These are phyloP conservation scores for Durio zibethinus DNA, from an alignment of 345 rosid species.

Conservation along the genomic window DNA sequence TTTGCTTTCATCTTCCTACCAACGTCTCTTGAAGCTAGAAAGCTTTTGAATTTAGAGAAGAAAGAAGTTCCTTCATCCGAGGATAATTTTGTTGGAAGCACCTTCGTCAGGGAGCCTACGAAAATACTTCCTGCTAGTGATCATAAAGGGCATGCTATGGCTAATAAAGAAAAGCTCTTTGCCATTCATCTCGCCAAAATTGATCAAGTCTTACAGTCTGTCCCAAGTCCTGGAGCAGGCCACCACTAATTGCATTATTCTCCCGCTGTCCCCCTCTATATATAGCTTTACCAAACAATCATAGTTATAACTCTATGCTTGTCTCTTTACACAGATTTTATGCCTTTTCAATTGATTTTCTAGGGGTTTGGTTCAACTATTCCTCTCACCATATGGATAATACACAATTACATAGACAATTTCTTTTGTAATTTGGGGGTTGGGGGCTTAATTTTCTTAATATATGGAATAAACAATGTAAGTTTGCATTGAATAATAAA, in stretches of 20 bases:
- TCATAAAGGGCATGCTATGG: background rate
- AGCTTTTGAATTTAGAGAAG: background rate
- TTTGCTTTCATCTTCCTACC: background rate
- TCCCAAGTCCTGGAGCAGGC: conserved; percentile 6
- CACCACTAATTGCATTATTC: background rate
- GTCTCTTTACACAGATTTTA: background rate
- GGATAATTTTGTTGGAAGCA: background rate
- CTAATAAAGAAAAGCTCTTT: background rate
- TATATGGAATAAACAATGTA: no score
- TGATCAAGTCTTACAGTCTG: background rate
- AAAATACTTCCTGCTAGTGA: background rate
- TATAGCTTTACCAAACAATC: background rate
- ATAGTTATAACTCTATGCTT: background rate
- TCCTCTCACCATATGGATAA: no score
- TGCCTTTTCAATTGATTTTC: background rate
- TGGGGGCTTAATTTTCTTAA: no score
- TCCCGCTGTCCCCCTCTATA: background rate
- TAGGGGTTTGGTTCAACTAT: background rate
- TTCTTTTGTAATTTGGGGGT: no score
- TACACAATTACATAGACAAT: no score
- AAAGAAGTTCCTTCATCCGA: background rate
- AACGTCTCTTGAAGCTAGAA: background rate
- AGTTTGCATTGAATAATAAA: no score
- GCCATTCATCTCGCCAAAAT: background rate
- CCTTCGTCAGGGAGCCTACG: background rate